Conservation (phyloP, 78 protist species). For the Dictyostelium discoideum region DNA sequence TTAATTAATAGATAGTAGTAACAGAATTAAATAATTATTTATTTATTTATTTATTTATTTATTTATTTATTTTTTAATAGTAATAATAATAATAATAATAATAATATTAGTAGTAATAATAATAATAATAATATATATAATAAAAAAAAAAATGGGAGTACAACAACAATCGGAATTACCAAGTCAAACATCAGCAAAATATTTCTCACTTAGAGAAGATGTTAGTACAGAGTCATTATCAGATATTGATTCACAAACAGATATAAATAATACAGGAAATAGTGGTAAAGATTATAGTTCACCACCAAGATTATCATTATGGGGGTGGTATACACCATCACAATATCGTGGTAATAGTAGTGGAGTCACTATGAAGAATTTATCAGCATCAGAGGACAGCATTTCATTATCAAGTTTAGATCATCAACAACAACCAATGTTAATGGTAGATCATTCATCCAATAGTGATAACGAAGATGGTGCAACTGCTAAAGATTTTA, state of each 20-base stretch:
- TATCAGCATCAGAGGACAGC: background rate
- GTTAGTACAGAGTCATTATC: background rate
- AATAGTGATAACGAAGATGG: constrained; percentile 11
- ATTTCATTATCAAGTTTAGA: background rate
- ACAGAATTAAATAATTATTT: background rate
- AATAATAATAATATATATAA: background rate
- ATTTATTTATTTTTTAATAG: background rate
- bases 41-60: background rate
- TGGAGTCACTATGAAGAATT: background rate
- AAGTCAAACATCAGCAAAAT: constrained; percentile 31
- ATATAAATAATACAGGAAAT: background rate
- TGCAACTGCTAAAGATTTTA: constrained; percentile 7
- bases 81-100: background rate
- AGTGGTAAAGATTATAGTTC: background rate
- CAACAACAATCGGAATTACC: constrained; percentile 59
- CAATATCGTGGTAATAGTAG: background rate
- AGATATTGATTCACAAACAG: constrained; percentile 2
- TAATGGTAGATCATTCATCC: background rate
- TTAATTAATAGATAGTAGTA: background rate
- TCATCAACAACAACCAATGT: background rate
- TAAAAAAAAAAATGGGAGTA: constrained; percentile 25
- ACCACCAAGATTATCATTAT: constrained; percentile 41
- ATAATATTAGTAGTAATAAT: background rate
- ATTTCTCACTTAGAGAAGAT: constrained; percentile 40
- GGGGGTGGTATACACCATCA: constrained; percentile 56